These are phyloP conservation scores for Mortierella alpina DNA, from an alignment of 192 early-diverging fungal species.

Conservation along the genomic window DNA sequence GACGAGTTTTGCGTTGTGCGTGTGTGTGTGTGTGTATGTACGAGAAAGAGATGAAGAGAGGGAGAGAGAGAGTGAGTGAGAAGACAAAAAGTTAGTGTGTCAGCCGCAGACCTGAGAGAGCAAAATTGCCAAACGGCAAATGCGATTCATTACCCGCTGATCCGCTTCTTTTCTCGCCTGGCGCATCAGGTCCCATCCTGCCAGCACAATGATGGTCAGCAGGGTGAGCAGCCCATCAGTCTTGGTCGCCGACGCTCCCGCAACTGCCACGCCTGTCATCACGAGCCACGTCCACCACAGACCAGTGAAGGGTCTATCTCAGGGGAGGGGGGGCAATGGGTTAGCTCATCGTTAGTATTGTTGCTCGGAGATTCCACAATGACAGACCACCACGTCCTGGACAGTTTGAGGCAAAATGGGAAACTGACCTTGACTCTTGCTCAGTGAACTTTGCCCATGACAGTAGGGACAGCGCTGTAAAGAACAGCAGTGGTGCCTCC, in stretches of 20 bases:
- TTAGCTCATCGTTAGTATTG: neutral
- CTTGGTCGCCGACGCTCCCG: conserved; percentile 78
- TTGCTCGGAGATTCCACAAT: too few species aligned
- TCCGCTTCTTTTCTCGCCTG: conserved; percentile 26
- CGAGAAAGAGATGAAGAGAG: neutral
- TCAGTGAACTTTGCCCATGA: conserved; percentile 88
- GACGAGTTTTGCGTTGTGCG: conserved; percentile 8
- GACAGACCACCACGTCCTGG: too few species aligned
- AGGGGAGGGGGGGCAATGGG: neutral
- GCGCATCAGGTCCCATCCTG: conserved; percentile 79
- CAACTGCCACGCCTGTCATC: conserved; percentile 79
- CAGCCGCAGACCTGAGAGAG: conserved; percentile 11
- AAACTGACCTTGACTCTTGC: conserved; percentile 46
- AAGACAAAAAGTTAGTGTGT: neutral
- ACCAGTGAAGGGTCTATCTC: conserved; percentile 69
- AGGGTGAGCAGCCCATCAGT: conserved; percentile 89
- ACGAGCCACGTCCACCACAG: conserved; percentile 89
- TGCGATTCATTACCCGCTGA: too few species aligned
- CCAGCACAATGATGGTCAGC: conserved; percentile 76
- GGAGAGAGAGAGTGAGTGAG: neutral
- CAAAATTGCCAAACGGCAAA: conserved; percentile 46
- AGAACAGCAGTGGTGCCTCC: conserved; percentile 91
- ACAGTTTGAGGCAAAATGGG: neutral
- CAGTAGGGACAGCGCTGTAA: conserved; percentile 78
- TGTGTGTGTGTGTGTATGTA: neutral